Evolutionary conservation across 257 asterid species (phyloP).

Genomic region (Fraxinus excelsior): DNA sequence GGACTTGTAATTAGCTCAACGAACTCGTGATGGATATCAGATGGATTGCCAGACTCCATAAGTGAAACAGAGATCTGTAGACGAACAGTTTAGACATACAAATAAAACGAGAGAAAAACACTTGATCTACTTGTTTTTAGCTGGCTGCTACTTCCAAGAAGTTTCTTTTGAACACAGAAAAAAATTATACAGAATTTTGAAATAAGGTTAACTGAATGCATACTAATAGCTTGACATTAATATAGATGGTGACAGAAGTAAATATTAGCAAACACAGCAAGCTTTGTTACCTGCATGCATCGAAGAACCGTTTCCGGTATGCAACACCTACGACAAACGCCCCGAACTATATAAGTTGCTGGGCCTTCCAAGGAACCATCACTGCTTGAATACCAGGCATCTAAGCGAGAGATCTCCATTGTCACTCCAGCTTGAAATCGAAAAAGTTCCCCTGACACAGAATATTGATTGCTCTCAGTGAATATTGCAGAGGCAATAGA

Average conservation of each 20-base stretch:
- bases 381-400: conserved; percentile 88
- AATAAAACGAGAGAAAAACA: not conserved
- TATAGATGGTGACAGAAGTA: not conserved
- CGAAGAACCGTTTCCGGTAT: conserved; percentile 90
- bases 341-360: conserved; percentile 84
- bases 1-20: conserved; percentile 75
- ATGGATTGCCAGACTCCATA: conserved; percentile 65
- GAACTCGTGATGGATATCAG: conserved; percentile 67
- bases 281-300: conserved; percentile 77
- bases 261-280: not conserved
- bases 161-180: not conserved
- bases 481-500: conserved; percentile 12
- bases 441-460: conserved; percentile 73
- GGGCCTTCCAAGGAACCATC: conserved; percentile 77
- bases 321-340: conserved; percentile 98
- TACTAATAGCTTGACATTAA: not conserved
- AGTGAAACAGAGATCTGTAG: conserved; percentile 80
- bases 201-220: not conserved
- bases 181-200: not conserved
- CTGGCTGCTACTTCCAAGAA: not conserved
- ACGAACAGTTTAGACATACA: conserved; percentile 17
- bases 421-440: conserved; percentile 92
- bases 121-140: not conserved
- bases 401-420: conserved; percentile 84
- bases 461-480: conserved; percentile 8